Base-by-base conservation (phyloP, 768 basidiomycete genomes). In the Gelatoporia subvermispora region DNA sequence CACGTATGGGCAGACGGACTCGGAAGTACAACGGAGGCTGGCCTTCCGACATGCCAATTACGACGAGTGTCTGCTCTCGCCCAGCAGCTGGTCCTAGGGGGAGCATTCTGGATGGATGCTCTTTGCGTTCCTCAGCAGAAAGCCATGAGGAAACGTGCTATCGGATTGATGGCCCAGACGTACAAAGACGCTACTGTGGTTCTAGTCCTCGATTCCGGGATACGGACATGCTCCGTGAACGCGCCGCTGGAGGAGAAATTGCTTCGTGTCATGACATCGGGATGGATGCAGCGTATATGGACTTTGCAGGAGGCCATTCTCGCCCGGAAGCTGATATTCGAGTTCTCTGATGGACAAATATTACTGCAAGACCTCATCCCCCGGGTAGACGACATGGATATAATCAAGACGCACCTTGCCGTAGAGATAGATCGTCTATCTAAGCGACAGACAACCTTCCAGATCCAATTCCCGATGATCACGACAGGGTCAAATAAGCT, bases 151-250 rank as follows among this genome's bases (percentile, higher is more conserved):
- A 49, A 43, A 17, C 41, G 22, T 18, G 28, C 41, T 10, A 49
- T 41, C 13, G 48, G 13, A n/a, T 40, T 35, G 17, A 49, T 49
- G 42, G 41, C 35, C 24, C 21, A 49, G 35, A 49, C 41, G 4
- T 48, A 48, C 28, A 16, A 8, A 4, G 28, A 43, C 15, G 48
- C 41, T 15, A 24, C 8, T 17, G 25, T 15, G 31, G 40, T 49
- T n/a, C 45, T 46, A 11, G 45, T 46, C 7, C 5, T 31, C 28
- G 28, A 31, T 13, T 31, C 28, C 28, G 28, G 28, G 13, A 13
- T 31, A 31, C 34, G 22, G 4, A 7, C 35, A 11, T 46, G 38
- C 21, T 39, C 38, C 38, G 8, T 39, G 7, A 39, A 17, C n/a
- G n/a, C 38, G n/a, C 38, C 38, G 8, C n/a, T 16, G 16, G 17